Evolutionary conservation across 176 grass and related monocot genomes (phyloP).

Genomic region (Areca catechu): DNA sequence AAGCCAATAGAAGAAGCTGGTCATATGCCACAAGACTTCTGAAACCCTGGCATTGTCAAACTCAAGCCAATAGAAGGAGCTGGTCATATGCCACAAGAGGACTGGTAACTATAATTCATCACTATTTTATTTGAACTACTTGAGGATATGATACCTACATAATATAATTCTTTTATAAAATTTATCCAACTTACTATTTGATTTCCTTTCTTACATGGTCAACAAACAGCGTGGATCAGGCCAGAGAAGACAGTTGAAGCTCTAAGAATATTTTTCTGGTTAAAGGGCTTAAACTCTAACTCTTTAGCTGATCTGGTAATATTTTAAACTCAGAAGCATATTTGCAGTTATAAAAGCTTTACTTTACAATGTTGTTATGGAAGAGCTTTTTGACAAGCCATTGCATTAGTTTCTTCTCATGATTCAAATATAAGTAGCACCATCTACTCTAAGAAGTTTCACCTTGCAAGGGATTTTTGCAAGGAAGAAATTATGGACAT

Average conservation of each 20-base stretch:
- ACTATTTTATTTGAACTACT: constrained; percentile 2
- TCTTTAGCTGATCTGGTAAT: background rate
- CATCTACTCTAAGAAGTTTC: too few relatives aligned
- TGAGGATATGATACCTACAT: background rate
- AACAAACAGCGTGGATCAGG: constrained; percentile 23
- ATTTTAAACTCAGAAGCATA: too few relatives aligned
- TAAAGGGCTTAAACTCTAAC: background rate
- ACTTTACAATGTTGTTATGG: too few relatives aligned
- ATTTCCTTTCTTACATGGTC: constrained; percentile 11
- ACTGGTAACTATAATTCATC: constrained; percentile 46
- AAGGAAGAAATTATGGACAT: too few relatives aligned
- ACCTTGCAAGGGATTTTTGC: too few relatives aligned
- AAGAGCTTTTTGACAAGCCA: too few relatives aligned
- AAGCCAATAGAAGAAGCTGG: too few relatives aligned
- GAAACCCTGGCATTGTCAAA: constrained; percentile 40
- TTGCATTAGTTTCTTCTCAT: too few relatives aligned
- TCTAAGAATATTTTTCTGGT: constrained; percentile 45
- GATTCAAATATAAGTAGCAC: too few relatives aligned
- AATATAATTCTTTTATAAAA: background rate
- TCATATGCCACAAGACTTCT: too few relatives aligned
- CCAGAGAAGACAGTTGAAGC: constrained; percentile 79
- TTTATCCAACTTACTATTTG: background rate
- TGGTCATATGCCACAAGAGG: constrained; percentile 92
- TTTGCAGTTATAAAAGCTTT: too few relatives aligned
- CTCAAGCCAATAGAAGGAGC: constrained; percentile 75